phyloP scores from a whole-genome alignment of 192 early-diverging fungal genomes.

The Haplosporangium gracile region DNA sequence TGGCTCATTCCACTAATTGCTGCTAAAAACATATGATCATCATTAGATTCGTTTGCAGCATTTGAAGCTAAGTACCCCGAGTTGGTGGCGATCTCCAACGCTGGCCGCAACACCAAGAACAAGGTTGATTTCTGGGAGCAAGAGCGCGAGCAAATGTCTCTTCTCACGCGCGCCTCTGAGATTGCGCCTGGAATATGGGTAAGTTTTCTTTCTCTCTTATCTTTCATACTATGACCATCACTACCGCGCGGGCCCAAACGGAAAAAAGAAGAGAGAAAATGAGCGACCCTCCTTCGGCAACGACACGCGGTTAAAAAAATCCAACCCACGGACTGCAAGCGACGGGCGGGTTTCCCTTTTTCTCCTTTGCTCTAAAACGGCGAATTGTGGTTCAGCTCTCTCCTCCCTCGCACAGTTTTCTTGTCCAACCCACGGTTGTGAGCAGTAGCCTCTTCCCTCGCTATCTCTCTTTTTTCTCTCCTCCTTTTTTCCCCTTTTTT shows the following conservation, averaged over 20 bases:
- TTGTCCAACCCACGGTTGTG: constrained; percentile 1
- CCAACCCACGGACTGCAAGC: background rate
- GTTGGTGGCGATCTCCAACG: constrained; percentile 45
- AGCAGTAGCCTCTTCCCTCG: background rate
- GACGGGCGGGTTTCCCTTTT: background rate
- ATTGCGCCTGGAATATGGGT: constrained; percentile 64
- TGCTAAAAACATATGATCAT: background rate
- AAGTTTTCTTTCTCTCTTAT: constrained; percentile 31
- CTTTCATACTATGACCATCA: background rate
- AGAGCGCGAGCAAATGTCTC: constrained; percentile 65
- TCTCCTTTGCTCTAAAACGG: background rate
- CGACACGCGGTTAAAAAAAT: background rate
- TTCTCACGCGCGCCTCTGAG: constrained; percentile 60
- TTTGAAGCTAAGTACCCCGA: constrained; percentile 60
- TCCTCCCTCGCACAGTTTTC: background rate
- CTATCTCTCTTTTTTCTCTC: background rate
- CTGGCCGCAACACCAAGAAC: constrained; percentile 49
- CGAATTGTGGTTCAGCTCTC: background rate
- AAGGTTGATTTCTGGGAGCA: constrained; percentile 63
- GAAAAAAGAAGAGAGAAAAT: constrained; percentile 12
- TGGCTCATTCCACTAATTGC: background rate
- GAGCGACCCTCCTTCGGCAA: background rate
- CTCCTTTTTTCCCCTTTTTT: background rate
- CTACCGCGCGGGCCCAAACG: background rate
- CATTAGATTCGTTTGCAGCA: constrained; percentile 56